Percentiles rank a stretch among this genome's conserved stretches.
Conservation (phyloP, 768 basidiomycete genomes). For the Flagelloscypha sp. region DNA sequence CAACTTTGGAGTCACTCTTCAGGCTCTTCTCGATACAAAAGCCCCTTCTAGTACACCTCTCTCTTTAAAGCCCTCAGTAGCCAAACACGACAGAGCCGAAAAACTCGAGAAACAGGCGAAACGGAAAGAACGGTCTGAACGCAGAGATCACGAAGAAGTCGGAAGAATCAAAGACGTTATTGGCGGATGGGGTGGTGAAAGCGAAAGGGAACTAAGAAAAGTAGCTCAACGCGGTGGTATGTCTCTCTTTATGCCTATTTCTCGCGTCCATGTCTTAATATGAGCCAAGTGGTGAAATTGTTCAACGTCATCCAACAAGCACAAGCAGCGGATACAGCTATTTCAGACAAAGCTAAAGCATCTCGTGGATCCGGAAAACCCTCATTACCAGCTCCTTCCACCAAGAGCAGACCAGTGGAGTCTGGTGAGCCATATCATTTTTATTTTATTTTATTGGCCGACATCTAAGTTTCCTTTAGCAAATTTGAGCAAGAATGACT, state of each 20-base stretch:
- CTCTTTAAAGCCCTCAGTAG: slow-evolving; percentile 70
- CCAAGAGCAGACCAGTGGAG: slow-evolving; percentile 37
- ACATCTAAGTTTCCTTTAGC: slow-evolving; percentile 25
- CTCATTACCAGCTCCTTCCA: slow-evolving; percentile 55
- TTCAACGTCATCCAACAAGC: slow-evolving; percentile 85
- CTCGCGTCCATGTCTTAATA: background rate
- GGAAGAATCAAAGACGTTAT: slow-evolving; percentile 62
- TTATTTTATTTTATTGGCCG: slow-evolving; percentile 2
- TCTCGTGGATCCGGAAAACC: slow-evolving; percentile 67
- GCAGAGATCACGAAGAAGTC: slow-evolving; percentile 66
- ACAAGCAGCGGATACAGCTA: slow-evolving; percentile 46
- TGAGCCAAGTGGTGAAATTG: slow-evolving; percentile 59
- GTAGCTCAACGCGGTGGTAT: slow-evolving; percentile 80
- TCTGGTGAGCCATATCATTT: slow-evolving; percentile 40
- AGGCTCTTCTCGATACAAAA: slow-evolving; percentile 63
- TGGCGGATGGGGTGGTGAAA: slow-evolving; percentile 85
- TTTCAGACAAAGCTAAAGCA: slow-evolving; percentile 51
- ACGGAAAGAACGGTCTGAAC: slow-evolving; percentile 62
- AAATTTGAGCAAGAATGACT: slow-evolving; percentile 59
- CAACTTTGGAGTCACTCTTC: slow-evolving; percentile 67
- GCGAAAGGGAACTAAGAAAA: slow-evolving; percentile 69
- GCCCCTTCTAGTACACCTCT: slow-evolving; percentile 64
- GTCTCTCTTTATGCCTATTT: slow-evolving; percentile 14
- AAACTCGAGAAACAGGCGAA: slow-evolving; percentile 67
- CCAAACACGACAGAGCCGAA: slow-evolving; percentile 62